Evolutionary conservation across 2,329 filamentous ascomycete species (phyloP), one percentile per base, ranked within the genome.

Genomic region (Venturia pyrina): DNA sequence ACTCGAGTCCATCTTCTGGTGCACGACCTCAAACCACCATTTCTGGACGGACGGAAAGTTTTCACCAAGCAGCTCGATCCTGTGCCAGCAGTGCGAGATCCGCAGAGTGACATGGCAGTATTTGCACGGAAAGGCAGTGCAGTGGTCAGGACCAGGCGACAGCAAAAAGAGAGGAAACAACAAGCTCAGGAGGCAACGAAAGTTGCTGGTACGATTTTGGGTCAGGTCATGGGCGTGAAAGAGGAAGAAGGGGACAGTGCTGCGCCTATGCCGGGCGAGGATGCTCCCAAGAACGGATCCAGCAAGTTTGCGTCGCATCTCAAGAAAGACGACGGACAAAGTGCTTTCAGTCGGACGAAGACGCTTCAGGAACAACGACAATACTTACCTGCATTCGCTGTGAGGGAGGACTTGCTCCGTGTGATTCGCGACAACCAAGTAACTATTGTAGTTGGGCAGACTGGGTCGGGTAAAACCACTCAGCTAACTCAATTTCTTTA

Each of bases 41-140:
- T 99, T 73, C 79, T 99, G 61, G 93, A 99, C 77, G 95, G 95
- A 32, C 87, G 92, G 71, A 98, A 89, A 24, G 89, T 99, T 66
- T 99, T 99, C 75, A 99, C 95, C 3, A 98, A 97, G 76, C 96
- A 99, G 76, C 76, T 98, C 28, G 95, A 99, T 67, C 96, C 95
- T 0, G 90, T 99, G 0, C 91, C 93, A 0, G 96, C 95, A 0
- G 90, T 99, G 17, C 85, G 89, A 64, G 95, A 99, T 75, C 88
- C 90, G 34, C 93, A 98, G 77, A 99, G 96, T 74, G 95, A 99
- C 73, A 96, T 99, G 95, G 95, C 95, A 0, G 93, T 99, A 1
- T 98, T 98, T 72, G 96, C 92, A 78, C 85, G 93, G 56, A 97
- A 97, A 75, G 95, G 95, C 0, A 98, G 93, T 74, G 89, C 87